Base-by-base conservation (phyloP, 768 basidiomycete species). In the Cytidiella melzeri region DNA sequence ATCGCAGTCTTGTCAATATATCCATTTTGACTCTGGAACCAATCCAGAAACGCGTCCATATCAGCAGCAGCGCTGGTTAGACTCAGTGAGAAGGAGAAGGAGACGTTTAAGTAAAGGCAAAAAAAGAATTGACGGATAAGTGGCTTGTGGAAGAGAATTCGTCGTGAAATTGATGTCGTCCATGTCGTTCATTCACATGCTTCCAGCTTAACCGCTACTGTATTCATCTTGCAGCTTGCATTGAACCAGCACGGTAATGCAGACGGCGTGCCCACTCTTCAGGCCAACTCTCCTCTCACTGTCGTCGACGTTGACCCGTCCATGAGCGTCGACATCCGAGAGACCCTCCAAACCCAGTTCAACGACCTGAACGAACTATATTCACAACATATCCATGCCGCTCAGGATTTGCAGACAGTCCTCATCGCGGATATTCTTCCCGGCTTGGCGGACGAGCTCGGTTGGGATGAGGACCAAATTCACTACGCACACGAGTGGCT, bases 401-500 rank as follows among this genome's bases (percentile, higher is more conserved):
- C 82, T 27, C 64, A 61, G 19, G 66, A 61, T 37, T 59, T 87
- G 2, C 81, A 80, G 57, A 62, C 65, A 19, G 76, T 73, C 3
- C 60, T 87, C 41, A 72, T 75, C 55, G 63, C 73, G 25, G 74
- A 82, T 41, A 73, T 87, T 43, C 64, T 87, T 48, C 82, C 83
- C 51, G 76, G 75, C 45, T 65, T 86, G 47, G 65, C 65, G 20
- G 75, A 79, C 57, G 84, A 87, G 60, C 71, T 83, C 24, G 68
- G 69, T 34, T 71, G 84, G 41, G 63, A 69, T 52, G 66, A 68
- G 43, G 67, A 69, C 13, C 73, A 74, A 51, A 64, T 68, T 50
- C 67, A 71, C 53, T 79, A 77, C 76, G 75, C 78, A 23, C 69
- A 63, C 30, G 74, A 77, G 61, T 89, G 83, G 84, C 64, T 87